Conservation (phyloP, 306 rosid species). For the Urtica urens region DNA sequence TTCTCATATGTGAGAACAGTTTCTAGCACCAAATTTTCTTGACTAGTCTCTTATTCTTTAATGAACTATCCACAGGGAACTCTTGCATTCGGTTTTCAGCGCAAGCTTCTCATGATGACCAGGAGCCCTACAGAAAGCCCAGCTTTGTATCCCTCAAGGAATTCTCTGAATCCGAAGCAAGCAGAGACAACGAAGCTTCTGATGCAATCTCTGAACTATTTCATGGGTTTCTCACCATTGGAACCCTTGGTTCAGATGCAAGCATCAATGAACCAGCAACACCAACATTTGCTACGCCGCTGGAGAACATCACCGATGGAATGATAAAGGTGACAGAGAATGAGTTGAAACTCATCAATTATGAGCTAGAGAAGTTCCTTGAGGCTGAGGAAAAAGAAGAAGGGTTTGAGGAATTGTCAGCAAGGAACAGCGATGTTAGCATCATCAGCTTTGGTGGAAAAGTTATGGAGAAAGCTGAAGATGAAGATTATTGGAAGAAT, state of each 20-base stretch:
- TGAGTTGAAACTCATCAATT: slow-evolving; percentile 58
- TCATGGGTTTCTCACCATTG: slow-evolving; percentile 82
- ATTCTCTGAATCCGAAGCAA: slow-evolving; percentile 27
- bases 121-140: slow-evolving; percentile 36
- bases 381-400: slow-evolving; percentile 57
- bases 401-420: slow-evolving; percentile 44
- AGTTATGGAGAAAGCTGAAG: slow-evolving; percentile 40
- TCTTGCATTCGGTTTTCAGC: slow-evolving; percentile 46
- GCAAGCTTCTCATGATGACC: slow-evolving; percentile 43
- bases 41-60: slow-evolving; percentile 15
- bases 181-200: slow-evolving; percentile 33
- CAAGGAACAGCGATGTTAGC: slow-evolving; percentile 61
- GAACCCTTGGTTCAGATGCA: slow-evolving; percentile 69
- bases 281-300: slow-evolving; percentile 64
- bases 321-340: slow-evolving; percentile 47
- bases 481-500: slow-evolving; percentile 43
- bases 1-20: slow-evolving; percentile 8
- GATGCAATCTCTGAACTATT: slow-evolving; percentile 45
- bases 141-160: slow-evolving; percentile 27
- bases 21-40: slow-evolving; percentile 16
- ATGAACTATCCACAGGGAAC: slow-evolving; percentile 50
- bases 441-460: slow-evolving; percentile 46
- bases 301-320: slow-evolving; percentile 31
- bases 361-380: slow-evolving; percentile 67
- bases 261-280: slow-evolving; percentile 51